phyloP scores from a whole-genome alignment of 805 yeast species.

The Kluyveromyces lactis region DNA sequence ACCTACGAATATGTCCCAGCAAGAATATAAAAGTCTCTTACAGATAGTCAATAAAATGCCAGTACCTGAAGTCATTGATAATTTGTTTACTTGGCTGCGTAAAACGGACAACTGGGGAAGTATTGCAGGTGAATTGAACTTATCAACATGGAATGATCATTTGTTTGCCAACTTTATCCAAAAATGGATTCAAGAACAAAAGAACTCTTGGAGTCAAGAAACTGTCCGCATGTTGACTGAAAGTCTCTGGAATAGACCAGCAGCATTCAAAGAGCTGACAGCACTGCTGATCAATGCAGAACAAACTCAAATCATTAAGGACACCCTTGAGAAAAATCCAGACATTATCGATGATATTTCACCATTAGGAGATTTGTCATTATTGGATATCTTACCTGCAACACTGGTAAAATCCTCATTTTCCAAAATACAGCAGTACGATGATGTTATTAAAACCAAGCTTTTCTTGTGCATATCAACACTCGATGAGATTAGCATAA shows the following conservation, averaged over 20 bases:
- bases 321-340: slow-evolving; percentile 6
- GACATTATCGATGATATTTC: not conserved
- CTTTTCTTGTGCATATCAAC: not conserved
- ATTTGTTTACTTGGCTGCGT: slow-evolving; percentile 10
- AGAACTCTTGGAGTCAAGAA: not conserved
- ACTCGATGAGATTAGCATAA: not conserved
- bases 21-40: slow-evolving; percentile 11
- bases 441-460: slow-evolving; percentile 3
- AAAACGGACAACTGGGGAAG: slow-evolving; percentile 7
- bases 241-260: slow-evolving; percentile 2
- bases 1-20: slow-evolving; percentile 11
- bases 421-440: not conserved
- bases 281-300: slow-evolving; percentile 5
- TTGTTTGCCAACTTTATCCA: slow-evolving; percentile 8
- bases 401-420: not conserved
- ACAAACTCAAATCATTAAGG: slow-evolving; percentile 5
- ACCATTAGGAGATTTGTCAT: not conserved
- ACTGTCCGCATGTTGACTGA: not conserved
- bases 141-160: slow-evolving; percentile 12
- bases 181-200: slow-evolving; percentile 4
- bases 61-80: slow-evolving; percentile 11
- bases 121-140: slow-evolving; percentile 6
- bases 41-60: slow-evolving; percentile 13
- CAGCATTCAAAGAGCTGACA: slow-evolving; percentile 1
- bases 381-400: slow-evolving; percentile 1